Percentiles rank a stretch among this genome's conserved stretches.
These are phyloP conservation scores for Fusarium chlamydosporum DNA, from an alignment of 2,329 filamentous ascomycete species.

Conservation along the genomic window DNA sequence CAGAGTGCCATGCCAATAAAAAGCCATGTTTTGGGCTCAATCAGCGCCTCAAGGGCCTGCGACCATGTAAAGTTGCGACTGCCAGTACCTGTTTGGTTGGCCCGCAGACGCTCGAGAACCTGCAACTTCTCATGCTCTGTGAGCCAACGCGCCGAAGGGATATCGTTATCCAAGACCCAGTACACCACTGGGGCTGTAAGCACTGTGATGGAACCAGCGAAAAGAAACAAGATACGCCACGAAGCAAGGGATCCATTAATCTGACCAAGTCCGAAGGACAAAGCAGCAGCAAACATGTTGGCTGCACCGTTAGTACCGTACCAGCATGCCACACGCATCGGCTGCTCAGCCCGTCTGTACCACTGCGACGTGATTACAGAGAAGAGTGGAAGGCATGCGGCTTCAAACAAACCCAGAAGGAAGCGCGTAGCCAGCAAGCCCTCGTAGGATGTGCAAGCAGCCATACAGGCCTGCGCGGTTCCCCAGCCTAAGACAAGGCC, in stretches of 20 bases:
- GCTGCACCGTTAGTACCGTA: constrained; percentile 73
- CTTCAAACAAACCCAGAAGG: constrained; percentile 65
- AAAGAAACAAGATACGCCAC: constrained; percentile 70
- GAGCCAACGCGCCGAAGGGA: constrained; percentile 69
- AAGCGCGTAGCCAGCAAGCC: constrained; percentile 65
- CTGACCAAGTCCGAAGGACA: constrained; percentile 71
- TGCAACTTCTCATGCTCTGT: constrained; percentile 75
- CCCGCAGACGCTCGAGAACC: constrained; percentile 77
- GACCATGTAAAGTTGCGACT: constrained; percentile 77
- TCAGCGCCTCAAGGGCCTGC: constrained; percentile 69
- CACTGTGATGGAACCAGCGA: constrained; percentile 73
- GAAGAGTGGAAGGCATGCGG: constrained; percentile 65
- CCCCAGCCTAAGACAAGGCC: constrained; percentile 62
- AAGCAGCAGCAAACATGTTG: constrained; percentile 68
- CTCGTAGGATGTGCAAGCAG: constrained; percentile 63
- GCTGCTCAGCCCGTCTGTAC: constrained; percentile 69
- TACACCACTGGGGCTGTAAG: constrained; percentile 70
- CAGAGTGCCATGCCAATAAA: constrained; percentile 73
- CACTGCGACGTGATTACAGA: constrained; percentile 64
- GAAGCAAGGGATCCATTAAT: constrained; percentile 57
- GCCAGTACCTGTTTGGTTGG: constrained; percentile 82
- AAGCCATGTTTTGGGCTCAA: constrained; percentile 69
- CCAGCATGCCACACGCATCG: constrained; percentile 74
- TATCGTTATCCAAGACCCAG: constrained; percentile 71
- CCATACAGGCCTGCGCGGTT: constrained; percentile 61